phyloP scores from a whole-genome alignment of 1,284 basidiomycete species.

The Trichosporon sp. region DNA sequence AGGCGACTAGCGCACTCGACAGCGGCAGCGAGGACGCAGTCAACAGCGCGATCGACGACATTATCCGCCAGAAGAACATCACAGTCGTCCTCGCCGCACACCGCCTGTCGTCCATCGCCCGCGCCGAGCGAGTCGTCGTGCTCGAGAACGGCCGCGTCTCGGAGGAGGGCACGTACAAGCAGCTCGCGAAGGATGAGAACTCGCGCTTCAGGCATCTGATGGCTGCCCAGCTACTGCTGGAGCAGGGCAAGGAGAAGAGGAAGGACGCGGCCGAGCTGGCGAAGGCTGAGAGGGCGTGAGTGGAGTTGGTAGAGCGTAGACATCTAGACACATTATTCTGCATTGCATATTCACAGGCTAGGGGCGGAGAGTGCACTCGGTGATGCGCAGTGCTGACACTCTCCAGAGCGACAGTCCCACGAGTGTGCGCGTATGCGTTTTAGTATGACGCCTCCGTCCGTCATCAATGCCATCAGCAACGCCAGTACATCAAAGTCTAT shows the following conservation, averaged over 20 bases:
- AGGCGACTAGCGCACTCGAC: constrained; percentile 64
- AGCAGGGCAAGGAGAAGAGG: constrained; percentile 17
- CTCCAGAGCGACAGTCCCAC: no score
- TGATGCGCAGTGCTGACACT: no score
- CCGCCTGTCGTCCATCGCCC: constrained; percentile 72
- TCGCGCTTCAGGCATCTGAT: constrained; percentile 69
- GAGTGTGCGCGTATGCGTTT: no score
- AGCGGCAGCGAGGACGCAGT: constrained; percentile 76
- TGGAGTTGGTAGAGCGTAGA: background rate
- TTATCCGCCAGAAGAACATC: constrained; percentile 66
- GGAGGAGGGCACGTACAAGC: constrained; percentile 75
- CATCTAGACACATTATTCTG: background rate
- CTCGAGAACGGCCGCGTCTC: constrained; percentile 77
- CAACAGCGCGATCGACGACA: constrained; percentile 85
- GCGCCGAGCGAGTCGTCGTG: constrained; percentile 77
- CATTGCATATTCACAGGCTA: background rate
- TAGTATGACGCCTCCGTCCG: no score
- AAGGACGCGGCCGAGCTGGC: background rate
- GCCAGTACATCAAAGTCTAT: no score
- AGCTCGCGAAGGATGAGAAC: constrained; percentile 56
- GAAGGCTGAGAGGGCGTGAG: background rate
- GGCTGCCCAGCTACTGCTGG: constrained; percentile 66
- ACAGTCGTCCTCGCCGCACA: constrained; percentile 88
- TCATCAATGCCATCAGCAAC: no score
- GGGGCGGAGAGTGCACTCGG: no score